Base-by-base conservation (phyloP, 2,329 filamentous ascomycete species). In the Paraphaeosphaeria minitans region DNA sequence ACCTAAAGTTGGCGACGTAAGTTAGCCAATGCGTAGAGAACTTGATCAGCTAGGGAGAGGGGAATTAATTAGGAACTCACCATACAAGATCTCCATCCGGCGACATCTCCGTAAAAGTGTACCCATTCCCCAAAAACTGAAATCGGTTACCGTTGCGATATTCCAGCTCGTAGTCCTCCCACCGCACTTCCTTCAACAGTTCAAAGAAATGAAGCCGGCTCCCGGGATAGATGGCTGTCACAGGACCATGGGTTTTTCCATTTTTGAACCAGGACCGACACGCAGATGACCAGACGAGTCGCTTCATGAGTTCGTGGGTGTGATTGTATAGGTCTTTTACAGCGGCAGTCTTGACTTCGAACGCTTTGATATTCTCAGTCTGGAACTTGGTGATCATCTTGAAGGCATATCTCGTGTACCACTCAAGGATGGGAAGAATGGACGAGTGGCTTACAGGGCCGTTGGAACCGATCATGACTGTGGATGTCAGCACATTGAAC, bases 51-150 rank as follows among this genome's bases (percentile, higher is more conserved):
- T 6, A 27, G 24, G 24, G 6, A 27, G 24, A 27, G 6, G 24
- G 24, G 6, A 27, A 27, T 4, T 27, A 6, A 27, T n/a, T n/a
- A n/a, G n/a, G n/a, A 6, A 27, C 24, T 27, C 24, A 27, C 42
- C 42, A 45, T 9, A 27, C 19, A 12, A 13, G 22, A 45, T 45
- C 42, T 3, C 19, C 22, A 16, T 27, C 42, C 9, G 19, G 9
- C 5, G 12, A 14, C 46, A 49, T 29, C 24, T 52, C 49, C 21
- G 19, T 52, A 22, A 52, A 19, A 13, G 49, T 39, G 55, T 80
- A 80, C 14, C 55, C 55, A 53, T 57, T 57, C 13, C 55, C 55
- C 21, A 57, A 27, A 41, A 31, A 57, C 22, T 33, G 27, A 16
- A 55, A 55, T 12, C 53, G 53, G 37, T 55, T 55, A 12, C 53